Base-by-base conservation (phyloP, 495 filamentous ascomycete species). In the Cladorrhinum samala region DNA sequence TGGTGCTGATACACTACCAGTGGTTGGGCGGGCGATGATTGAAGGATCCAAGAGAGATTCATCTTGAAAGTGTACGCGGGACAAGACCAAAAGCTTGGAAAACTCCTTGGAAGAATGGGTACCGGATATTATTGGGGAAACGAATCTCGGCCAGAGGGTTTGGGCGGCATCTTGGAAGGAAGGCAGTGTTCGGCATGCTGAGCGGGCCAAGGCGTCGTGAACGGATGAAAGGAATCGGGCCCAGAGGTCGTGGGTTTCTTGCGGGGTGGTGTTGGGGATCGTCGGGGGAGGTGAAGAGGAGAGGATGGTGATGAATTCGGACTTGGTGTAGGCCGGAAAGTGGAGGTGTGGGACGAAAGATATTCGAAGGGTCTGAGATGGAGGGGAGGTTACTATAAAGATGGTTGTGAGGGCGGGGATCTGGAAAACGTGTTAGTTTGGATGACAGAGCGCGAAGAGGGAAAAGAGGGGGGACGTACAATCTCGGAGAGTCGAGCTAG, bases 301-400 rank as follows among this genome's bases (percentile, higher is more conserved):
- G 36, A 96, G 75, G 51, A 98, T 91, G 21, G 77, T 60, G 42
- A 93, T 78, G 42, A 85, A 81, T 61, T 96, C 86, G 38, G 82
- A 61, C 61, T 90, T 89, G 14, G 82, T 88, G 68, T 98, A 98
- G 8, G 85, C 74, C 0, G 91, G 81, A 68, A 97, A 97, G 63
- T 84, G 82, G 50, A 97, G 74, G 68, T 95, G 83, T 3, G 92
- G 86, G 21, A 85, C 73, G 24, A 86, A 85, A 3, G 86, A 73
- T 33, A 77, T 77, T 58, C 86, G 86, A 30, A 97, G 80, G 60
- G 86, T 79, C 46, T 80, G 76, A 2, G 89, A 81, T 1, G 80
- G 78, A 3, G 91, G 86, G 25, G 81, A 77, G 30, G 84, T 88
- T 36, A 91, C 75, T 53, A 96, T 83, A 53, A 96, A 83, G 53